phyloP scores from a whole-genome alignment of 371 early-diverging fungal species.

The Sporodiniella umbellata region DNA sequence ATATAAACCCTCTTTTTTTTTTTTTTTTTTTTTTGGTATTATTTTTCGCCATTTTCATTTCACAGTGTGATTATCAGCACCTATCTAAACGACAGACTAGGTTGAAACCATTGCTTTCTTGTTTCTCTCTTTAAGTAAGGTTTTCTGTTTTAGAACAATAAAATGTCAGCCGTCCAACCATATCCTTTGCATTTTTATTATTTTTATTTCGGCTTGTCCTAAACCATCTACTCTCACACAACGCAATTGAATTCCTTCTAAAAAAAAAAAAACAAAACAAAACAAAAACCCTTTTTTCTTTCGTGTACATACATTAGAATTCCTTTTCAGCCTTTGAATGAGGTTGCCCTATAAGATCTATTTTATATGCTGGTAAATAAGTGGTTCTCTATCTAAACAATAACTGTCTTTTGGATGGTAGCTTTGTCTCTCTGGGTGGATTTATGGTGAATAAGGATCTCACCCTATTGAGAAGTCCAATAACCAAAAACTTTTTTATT shows the following conservation, averaged over 20 bases:
- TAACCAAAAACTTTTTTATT: too few species aligned
- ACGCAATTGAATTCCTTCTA: too few species aligned
- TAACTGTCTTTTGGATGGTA: too few species aligned
- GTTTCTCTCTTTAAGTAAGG: neutral
- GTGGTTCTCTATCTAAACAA: too few species aligned
- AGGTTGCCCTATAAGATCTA: conserved; percentile 24
- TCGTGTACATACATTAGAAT: too few species aligned
- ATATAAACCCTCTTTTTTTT: too few species aligned
- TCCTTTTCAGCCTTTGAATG: too few species aligned
- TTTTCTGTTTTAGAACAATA: neutral
- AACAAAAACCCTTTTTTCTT: too few species aligned
- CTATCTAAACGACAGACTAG: too few species aligned
- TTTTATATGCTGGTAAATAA: conserved; percentile 23
- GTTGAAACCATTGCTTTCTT: neutral
- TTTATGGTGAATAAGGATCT: conserved; percentile 47
- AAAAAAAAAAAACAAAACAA: too few species aligned
- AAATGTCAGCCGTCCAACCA: neutral
- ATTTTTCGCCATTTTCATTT: neutral
- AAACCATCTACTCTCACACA: too few species aligned
- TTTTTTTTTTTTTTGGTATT: neutral
- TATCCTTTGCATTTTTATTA: conserved; percentile 1
- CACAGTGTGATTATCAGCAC: neutral
- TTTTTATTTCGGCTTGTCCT: conserved; percentile 2
- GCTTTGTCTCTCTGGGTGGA: conserved; percentile 48
- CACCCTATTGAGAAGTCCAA: too few species aligned